These are phyloP conservation scores for Amorphotheca resinae DNA, from an alignment of 495 filamentous ascomycete species.

Conservation along the genomic window DNA sequence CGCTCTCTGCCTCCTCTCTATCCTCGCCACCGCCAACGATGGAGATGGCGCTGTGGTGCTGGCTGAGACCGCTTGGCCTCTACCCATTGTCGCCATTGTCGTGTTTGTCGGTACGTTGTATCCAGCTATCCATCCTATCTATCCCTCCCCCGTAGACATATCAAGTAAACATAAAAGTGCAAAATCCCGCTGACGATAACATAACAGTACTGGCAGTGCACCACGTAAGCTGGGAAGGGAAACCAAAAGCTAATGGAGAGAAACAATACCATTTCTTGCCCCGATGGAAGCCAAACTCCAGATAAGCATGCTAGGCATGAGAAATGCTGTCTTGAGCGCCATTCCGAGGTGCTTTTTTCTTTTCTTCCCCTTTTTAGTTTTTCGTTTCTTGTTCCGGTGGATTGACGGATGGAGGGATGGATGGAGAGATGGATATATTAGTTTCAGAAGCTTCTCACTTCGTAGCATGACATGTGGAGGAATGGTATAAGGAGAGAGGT, in stretches of 20 bases:
- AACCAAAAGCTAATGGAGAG: not conserved
- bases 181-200: not conserved
- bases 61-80: conserved; percentile 25
- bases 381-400: too few relatives aligned
- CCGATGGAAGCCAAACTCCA: not conserved
- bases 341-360: too few relatives aligned
- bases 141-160: too few relatives aligned
- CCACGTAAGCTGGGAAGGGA: not conserved
- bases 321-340: too few relatives aligned
- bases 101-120: not conserved
- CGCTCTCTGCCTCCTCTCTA: conserved; percentile 14
- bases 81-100: conserved; percentile 23
- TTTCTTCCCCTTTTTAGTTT: too few relatives aligned
- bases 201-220: not conserved
- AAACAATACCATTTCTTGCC: not conserved
- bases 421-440: too few relatives aligned
- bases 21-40: conserved; percentile 18
- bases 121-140: not conserved
- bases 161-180: too few relatives aligned
- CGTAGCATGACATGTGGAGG: too few relatives aligned
- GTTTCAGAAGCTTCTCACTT: too few relatives aligned
- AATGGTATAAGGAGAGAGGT: too few relatives aligned
- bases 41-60: conserved; percentile 10
- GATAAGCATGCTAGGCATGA: too few relatives aligned
- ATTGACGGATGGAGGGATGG: too few relatives aligned